phyloP scores from a whole-genome alignment of 2,329 filamentous ascomycete genomes.

The Clonostachys rosea region DNA sequence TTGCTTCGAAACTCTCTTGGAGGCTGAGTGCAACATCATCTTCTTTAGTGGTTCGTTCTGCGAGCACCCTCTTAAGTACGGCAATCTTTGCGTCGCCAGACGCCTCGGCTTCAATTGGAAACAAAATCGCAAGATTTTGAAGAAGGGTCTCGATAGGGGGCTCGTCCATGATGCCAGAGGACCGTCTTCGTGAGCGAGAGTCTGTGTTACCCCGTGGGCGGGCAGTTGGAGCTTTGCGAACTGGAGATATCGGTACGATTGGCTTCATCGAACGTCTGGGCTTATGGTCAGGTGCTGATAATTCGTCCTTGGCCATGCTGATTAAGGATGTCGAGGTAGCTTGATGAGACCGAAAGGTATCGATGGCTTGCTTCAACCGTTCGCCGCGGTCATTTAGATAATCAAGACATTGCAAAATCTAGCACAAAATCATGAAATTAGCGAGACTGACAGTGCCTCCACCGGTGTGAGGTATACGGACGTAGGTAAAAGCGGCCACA shows the following conservation, averaged over 20 bases:
- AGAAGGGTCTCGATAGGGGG: conserved; percentile 42
- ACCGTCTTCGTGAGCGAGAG: conserved; percentile 20
- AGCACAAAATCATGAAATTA: neutral
- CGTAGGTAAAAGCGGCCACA: conserved; percentile 43
- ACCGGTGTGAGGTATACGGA: conserved; percentile 19
- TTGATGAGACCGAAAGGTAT: conserved; percentile 41
- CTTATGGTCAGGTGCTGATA: conserved; percentile 17
- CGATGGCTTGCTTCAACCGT: conserved; percentile 32
- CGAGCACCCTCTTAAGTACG: conserved; percentile 24
- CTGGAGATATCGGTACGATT: conserved; percentile 24
- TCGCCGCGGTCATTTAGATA: conserved; percentile 43
- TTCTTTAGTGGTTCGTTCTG: conserved; percentile 34
- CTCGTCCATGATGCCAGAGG: conserved; percentile 27
- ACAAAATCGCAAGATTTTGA: conserved; percentile 36
- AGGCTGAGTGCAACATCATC: conserved; percentile 36
- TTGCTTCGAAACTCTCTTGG: conserved; percentile 45
- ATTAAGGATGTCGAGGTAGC: conserved; percentile 29
- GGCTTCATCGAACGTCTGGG: conserved; percentile 12
- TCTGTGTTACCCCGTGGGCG: conserved; percentile 21
- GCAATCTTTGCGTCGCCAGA: conserved; percentile 15
- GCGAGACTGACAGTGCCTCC: neutral
- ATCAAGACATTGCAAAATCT: conserved; percentile 34
- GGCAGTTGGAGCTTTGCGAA: conserved; percentile 23
- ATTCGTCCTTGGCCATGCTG: conserved; percentile 35
- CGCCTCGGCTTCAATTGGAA: conserved; percentile 24